Evolutionary conservation across 164 flowering plant genomes (phyloP).

Genomic region (Amborella trichopoda): DNA sequence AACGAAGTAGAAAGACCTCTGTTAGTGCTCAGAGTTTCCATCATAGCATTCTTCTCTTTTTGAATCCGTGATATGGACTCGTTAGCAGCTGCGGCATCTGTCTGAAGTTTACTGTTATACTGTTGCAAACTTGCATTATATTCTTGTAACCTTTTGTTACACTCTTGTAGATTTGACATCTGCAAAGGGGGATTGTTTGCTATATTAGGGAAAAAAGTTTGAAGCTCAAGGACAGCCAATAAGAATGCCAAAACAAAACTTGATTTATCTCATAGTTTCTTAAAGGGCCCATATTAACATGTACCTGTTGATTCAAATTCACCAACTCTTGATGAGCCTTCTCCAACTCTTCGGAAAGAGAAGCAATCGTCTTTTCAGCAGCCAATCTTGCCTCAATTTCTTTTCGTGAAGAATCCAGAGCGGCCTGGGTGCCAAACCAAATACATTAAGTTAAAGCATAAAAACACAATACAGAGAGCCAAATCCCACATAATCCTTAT

Average conservation of each 20-base stretch:
- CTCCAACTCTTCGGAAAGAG: constrained; percentile 37
- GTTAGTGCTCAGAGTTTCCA: constrained; percentile 58
- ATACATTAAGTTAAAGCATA: background rate
- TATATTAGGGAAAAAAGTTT: background rate
- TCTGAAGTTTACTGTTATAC: constrained; percentile 83
- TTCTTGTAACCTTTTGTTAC: constrained; percentile 76
- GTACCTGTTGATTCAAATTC: constrained; percentile 60
- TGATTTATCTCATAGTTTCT: too few species aligned
- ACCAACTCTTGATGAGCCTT: constrained; percentile 35
- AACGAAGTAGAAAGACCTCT: constrained; percentile 46
- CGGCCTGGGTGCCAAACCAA: constrained; percentile 30
- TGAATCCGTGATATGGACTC: constrained; percentile 59
- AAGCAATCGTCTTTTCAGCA: constrained; percentile 30
- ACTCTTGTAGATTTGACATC: constrained; percentile 53
- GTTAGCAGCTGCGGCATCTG: constrained; percentile 54
- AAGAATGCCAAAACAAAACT: too few species aligned
- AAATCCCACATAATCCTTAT: too few species aligned
- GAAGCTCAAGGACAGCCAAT: background rate
- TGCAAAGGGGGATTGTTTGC: constrained; percentile 14
- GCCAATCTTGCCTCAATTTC: constrained; percentile 44
- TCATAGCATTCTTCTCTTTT: constrained; percentile 61
- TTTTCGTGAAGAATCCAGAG: constrained; percentile 27
- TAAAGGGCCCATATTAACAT: too few species aligned
- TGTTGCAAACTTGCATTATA: constrained; percentile 88
- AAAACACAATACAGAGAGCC: background rate